Evolutionary conservation across 768 basidiomycete species (phyloP), one percentile per base, ranked within the genome.

Genomic region (Rhodosporidiobolus odoratus): DNA sequence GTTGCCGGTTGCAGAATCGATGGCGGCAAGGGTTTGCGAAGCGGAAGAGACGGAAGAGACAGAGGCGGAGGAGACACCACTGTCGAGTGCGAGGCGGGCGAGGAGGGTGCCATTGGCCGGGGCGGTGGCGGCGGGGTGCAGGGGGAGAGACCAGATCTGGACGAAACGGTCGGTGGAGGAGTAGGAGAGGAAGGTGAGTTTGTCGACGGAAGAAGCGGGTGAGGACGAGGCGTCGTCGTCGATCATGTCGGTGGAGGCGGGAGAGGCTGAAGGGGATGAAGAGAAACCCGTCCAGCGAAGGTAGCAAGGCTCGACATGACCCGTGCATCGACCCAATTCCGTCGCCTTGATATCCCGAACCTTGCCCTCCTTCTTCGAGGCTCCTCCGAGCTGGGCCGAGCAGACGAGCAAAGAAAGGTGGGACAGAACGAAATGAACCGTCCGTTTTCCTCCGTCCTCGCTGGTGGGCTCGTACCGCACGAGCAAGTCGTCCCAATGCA

Each of bases 341-440:
- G 50, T 40, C 43, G 70, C 53, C 58, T 69, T 71, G 30, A 70
- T 34, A 15, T 74, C 73, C 38, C 62, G 57, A 23, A 75, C 43
- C 61, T 71, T 71, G 64, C 64, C 64, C 53, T 75, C 74, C 68
- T 74, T 69, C 74, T 72, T 71, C 35, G 62, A 52, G 8, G 66
- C n/a, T 2, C 27, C 58, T 3, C 43, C 64, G 62, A 71, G 37
- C 52, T 64, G 54, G 30, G 72, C n/a, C 17, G 69, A 48, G 65
- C 66, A 75, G 50, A 56, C 64, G 58, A 65, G 67, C 17, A 75
- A 52, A 23, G 70, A 68, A 12, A 71, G 61, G 53, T 69, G 69
- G 40, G 74, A 66, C 27, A 72, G 64, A 41, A 72, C 64, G 65
- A 72, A 37, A 19, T 75, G 62, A 5, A 58, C 71, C 19, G 70